Base-by-base conservation (phyloP, 2,329 filamentous ascomycete species). In the Paracorniculantispora psalliotae region DNA sequence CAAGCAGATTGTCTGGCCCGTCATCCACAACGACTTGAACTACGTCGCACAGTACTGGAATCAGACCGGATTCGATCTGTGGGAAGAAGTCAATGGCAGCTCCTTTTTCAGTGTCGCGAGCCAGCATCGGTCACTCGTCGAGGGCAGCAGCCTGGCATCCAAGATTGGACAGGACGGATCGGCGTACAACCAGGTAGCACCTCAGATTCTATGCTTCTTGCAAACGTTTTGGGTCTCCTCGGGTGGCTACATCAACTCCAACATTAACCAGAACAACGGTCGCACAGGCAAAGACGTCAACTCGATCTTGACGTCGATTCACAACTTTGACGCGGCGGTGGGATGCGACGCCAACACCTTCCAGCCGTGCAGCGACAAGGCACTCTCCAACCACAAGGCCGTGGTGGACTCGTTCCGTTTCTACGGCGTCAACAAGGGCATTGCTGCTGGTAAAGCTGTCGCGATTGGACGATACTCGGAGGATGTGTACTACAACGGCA, bases 61-160 rank as follows among this genome's bases (percentile, higher is more conserved):
- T 67, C 72, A 78, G 63, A 82, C 81, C 0, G 81, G 82, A 6
- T 94, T 85, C 67, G 91, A 96, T 70, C 79, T 96, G 3, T 94
- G 91, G 91, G 91, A 94, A 70, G 91, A 94, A 70, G 83, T 92
- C 15, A 76, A 79, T 25, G 88, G 89, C 43, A 86, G 83, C 23
- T 92, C 89, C 0, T 94, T 92, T 77, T 96, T 93, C 73, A 94
- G 90, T 1, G 75, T 86, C 33, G 83, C 85, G 3, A 81, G 82
- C 43, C 84, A 89, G 61, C 85, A 93, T 69, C 84, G 90, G 64
- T 80, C 84, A n/a, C 76, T 87, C 15, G 76, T 86, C 7, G 85
- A 90, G 72, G 90, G 91, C 6, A 83, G 79, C 57, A 77, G 79
- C 2, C 79, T 94, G 17, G 89, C 90, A 4, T 72, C 73, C n/a